Conservation (phyloP, 2,329 filamentous ascomycete genomes). For the Fusarium sp. region DNA sequence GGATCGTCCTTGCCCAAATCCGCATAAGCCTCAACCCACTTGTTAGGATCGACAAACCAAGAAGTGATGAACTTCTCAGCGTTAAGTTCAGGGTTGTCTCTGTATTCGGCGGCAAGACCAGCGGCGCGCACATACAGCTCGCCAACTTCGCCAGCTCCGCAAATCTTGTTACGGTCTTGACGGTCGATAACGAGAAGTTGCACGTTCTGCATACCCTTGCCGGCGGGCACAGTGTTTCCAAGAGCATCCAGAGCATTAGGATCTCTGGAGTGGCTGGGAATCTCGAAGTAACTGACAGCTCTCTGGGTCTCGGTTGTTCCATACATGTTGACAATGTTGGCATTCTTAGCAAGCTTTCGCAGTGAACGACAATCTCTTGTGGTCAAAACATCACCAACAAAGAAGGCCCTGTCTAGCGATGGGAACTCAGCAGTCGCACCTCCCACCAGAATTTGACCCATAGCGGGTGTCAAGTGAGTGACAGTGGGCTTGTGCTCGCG, state of each 20-base stretch:
- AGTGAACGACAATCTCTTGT: no score
- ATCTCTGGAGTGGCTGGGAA: slow-evolving; percentile 75
- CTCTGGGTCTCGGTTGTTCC: slow-evolving; percentile 59
- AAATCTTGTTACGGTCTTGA: slow-evolving; percentile 74
- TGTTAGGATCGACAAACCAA: slow-evolving; percentile 84
- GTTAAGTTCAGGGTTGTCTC: slow-evolving; percentile 71
- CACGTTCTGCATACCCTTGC: slow-evolving; percentile 88
- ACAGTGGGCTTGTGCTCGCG: slow-evolving; percentile 78
- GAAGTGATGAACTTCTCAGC: slow-evolving; percentile 83
- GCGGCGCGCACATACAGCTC: slow-evolving; percentile 87
- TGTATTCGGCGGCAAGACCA: slow-evolving; percentile 86
- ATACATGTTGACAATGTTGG: slow-evolving; percentile 50
- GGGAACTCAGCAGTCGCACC: slow-evolving; percentile 80
- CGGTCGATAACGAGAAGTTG: slow-evolving; percentile 88
- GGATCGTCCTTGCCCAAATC: slow-evolving; percentile 70
- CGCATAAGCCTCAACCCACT: slow-evolving; percentile 76
- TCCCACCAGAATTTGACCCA: slow-evolving; percentile 95
- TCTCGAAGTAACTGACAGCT: slow-evolving; percentile 85
- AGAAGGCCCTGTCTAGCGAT: slow-evolving; percentile 74
- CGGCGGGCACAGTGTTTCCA: slow-evolving; percentile 82
- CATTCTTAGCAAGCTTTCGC: slow-evolving; percentile 76
- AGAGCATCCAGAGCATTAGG: slow-evolving; percentile 63
- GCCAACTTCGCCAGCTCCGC: slow-evolving; percentile 83
- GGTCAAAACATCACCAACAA: no score
- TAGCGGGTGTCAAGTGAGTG: slow-evolving; percentile 92